Evolutionary conservation across 768 basidiomycete species (phyloP).

Genomic region (Rhodotorula sphaerocarpa): DNA sequence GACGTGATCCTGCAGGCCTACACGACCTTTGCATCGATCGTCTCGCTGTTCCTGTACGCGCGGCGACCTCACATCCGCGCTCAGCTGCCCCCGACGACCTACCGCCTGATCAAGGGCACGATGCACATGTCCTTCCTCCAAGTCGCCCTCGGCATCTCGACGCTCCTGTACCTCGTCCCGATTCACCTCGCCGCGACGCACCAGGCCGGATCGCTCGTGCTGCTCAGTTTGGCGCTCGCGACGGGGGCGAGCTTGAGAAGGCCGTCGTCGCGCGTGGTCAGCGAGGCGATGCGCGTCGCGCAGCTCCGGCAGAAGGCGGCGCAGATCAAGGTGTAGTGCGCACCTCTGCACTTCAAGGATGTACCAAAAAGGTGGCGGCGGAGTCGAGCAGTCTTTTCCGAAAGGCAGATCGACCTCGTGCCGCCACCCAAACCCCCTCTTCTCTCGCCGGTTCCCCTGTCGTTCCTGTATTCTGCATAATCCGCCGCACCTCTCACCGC

Average conservation of each 20-base stretch:
- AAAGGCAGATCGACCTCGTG: too few relatives aligned
- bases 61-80: conserved; percentile 38
- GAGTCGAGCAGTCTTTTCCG: too few relatives aligned
- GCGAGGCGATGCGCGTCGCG: not conserved
- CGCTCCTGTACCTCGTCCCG: conserved; percentile 84
- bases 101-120: conserved; percentile 56
- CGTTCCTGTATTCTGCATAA: too few relatives aligned
- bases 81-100: conserved; percentile 25
- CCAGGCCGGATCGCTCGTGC: conserved; percentile 84
- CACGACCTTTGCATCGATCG: conserved; percentile 67
- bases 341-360: too few relatives aligned
- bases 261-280: conserved; percentile 11
- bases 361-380: too few relatives aligned
- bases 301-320: conserved; percentile 7
- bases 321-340: conserved; percentile 6
- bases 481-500: too few relatives aligned
- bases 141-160: conserved; percentile 65
- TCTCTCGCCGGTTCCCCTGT: too few relatives aligned
- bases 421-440: too few relatives aligned
- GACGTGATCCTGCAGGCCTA: conserved; percentile 54
- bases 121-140: conserved; percentile 52
- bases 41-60: conserved; percentile 57
- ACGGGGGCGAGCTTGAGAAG: conserved; percentile 28
- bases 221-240: conserved; percentile 75
- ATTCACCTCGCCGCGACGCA: conserved; percentile 84